Conservation (phyloP, 2,329 filamentous ascomycete species). For the Thelonectria olida region DNA sequence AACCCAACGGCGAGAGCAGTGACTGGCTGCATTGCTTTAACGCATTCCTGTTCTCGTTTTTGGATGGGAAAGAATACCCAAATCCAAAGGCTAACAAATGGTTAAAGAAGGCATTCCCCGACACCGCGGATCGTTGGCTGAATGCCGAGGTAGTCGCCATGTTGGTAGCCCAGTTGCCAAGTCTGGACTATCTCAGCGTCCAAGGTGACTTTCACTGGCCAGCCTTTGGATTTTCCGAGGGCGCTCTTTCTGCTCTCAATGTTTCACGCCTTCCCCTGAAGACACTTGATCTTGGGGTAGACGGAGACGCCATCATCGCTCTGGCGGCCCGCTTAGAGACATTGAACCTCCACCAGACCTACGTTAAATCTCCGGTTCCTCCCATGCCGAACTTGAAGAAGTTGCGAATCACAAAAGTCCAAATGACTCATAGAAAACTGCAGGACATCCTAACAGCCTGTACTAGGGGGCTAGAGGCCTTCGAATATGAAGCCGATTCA, state of each 20-base stretch:
- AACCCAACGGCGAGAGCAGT: not conserved
- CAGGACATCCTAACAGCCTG: constrained; percentile 3
- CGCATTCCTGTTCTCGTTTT: not conserved
- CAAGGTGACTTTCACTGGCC: constrained; percentile 6
- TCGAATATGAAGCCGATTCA: constrained; percentile 6
- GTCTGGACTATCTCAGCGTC: constrained; percentile 4
- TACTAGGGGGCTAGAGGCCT: not conserved
- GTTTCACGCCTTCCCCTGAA: constrained; percentile 4
- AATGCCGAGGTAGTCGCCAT: constrained; percentile 11
- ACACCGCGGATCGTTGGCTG: not conserved
- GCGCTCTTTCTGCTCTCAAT: not conserved
- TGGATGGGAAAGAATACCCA: not conserved
- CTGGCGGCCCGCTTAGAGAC: constrained; percentile 9
- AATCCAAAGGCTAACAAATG: not conserved
- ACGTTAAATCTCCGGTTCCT: not conserved
- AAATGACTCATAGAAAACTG: not conserved
- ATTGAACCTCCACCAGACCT: constrained; percentile 1
- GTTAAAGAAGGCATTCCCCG: not conserved
- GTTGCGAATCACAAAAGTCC: constrained; percentile 2
- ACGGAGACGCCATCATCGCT: not conserved
- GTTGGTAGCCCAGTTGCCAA: constrained; percentile 17
- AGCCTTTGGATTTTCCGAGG: not conserved
- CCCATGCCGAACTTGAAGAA: constrained; percentile 7
- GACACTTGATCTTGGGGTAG: constrained; percentile 2
- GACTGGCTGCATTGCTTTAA: not conserved